A percentile compares a stretch with the other conserved stretches of the same genome.
phyloP scores from a whole-genome alignment of 805 yeast species.

The Metschnikowia noctiluminum region DNA sequence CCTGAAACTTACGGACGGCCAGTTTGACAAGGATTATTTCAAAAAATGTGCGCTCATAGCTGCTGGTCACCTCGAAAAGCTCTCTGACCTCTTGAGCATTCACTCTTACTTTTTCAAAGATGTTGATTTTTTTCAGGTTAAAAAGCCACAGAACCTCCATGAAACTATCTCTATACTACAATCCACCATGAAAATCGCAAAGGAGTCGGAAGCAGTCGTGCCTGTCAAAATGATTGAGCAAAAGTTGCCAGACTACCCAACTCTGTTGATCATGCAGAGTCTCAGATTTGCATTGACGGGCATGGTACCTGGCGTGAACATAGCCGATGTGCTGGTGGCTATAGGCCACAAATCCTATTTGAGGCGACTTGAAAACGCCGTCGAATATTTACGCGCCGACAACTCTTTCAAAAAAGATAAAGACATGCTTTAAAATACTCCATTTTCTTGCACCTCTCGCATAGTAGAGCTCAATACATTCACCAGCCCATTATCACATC shows the following conservation, averaged over 20 bases:
- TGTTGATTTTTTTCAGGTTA: conserved; percentile 26
- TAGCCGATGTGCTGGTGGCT: conserved; percentile 54
- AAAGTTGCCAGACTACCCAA: not conserved
- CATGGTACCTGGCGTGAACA: conserved; percentile 62
- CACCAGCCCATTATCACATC: no score
- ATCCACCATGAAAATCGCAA: conserved; percentile 16
- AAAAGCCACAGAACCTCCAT: conserved; percentile 11
- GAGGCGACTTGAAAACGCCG: conserved; percentile 12
- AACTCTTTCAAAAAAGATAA: not conserved
- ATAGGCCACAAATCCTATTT: conserved; percentile 39
- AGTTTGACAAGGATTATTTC: conserved; percentile 31
- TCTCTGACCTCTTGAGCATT: conserved; percentile 48
- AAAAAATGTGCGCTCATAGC: conserved; percentile 39
- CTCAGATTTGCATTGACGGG: conserved; percentile 66
- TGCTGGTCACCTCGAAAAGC: conserved; percentile 48
- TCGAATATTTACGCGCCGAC: conserved; percentile 3
- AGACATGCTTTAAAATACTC: not conserved
- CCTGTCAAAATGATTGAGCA: conserved; percentile 2
- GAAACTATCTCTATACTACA: conserved; percentile 13
- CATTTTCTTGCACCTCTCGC: not conserved
- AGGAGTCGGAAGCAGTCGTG: conserved; percentile 1
- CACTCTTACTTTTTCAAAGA: conserved; percentile 50
- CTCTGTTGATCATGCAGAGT: conserved; percentile 11
- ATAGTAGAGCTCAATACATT: no score
- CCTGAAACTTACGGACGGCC: conserved; percentile 7